phyloP scores from a whole-genome alignment of 805 yeast species.

The Teunomyces lycoperdinae region DNA sequence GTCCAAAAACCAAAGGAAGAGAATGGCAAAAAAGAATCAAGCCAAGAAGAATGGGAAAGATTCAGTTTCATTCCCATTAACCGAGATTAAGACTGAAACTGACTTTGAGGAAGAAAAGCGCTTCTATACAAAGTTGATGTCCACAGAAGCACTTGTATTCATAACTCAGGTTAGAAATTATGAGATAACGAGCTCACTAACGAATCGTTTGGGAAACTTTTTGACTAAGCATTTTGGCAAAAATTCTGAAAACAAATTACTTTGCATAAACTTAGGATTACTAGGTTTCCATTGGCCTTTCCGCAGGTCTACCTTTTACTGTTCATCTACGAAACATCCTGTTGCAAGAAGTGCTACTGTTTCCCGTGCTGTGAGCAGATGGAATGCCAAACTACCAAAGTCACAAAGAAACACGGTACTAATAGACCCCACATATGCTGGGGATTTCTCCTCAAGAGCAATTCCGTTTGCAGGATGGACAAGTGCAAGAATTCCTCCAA shows the following conservation, averaged over 20 bases:
- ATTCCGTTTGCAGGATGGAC: slow-evolving; percentile 39
- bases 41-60: background rate
- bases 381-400: slow-evolving; percentile 22
- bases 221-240: slow-evolving; percentile 30
- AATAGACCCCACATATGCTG: slow-evolving; percentile 36
- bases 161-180: slow-evolving; percentile 34
- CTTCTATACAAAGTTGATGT: slow-evolving; percentile 29
- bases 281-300: slow-evolving; percentile 48
- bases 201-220: background rate
- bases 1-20: slow-evolving; percentile 2
- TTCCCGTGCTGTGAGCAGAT: slow-evolving; percentile 32
- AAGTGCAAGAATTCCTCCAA: slow-evolving; percentile 31
- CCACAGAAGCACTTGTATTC: slow-evolving; percentile 41
- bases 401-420: slow-evolving; percentile 20
- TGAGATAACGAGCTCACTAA: slow-evolving; percentile 25
- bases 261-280: slow-evolving; percentile 38
- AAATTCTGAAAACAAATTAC: slow-evolving; percentile 24
- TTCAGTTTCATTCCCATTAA: background rate
- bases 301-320: slow-evolving; percentile 37
- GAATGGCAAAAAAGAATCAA: background rate
- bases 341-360: slow-evolving; percentile 41
- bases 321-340: slow-evolving; percentile 36
- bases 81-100: background rate
- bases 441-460: slow-evolving; percentile 29
- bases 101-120: slow-evolving; percentile 1